Evolutionary conservation across 1,139 yeast genomes (phyloP), one percentile per base, ranked within the genome.

Genomic region (Magnusiomyces fungicola): DNA sequence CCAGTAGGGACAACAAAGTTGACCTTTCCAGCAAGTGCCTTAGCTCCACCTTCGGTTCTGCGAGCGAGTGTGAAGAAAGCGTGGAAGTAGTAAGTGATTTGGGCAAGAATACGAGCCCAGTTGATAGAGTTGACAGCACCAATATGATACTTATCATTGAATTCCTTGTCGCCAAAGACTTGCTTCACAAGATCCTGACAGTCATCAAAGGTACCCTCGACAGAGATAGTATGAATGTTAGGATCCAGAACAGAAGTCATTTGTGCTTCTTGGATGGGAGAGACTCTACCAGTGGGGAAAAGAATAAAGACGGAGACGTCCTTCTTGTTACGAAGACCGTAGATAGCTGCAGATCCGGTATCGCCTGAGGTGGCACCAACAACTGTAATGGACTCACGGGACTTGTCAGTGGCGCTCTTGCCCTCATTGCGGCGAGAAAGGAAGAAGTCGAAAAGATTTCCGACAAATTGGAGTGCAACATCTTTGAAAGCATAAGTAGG

Each of bases 331-430:
- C 98, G 79, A 60, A 92, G 78, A 51, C 99, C 99, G 70, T 92
- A 92, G 58, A 92, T 92, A 55, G 99, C 98, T 48, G 99, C 99
- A 45, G 96, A 86, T 48, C 99, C 99, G 44, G 99, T 92, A 65
- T 92, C 99, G 62, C 99, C 99, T 49, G 96, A 86, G 25, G 99
- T 92, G 42, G 99, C 99, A 61, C 99, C 99, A 53, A 92, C 96
- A 57, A 92, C 98, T 37, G 99, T 92, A 61, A 92, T 76, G 55
- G 80, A 78, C 60, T 88, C 94, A 62, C 94, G 77, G 55, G 79
- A 75, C 50, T 75, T 75, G 30, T 70, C 75, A 32, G 60, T 59
- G 24, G 72, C 78, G 39, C 77, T 70, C 63, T 83, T 78, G 43
- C 75, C 79, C 30, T 76, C 74, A 64, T 92, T 92, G 60, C 79